phyloP scores from a whole-genome alignment of 495 filamentous ascomycete genomes.

The Lophiostoma macrostomum region DNA sequence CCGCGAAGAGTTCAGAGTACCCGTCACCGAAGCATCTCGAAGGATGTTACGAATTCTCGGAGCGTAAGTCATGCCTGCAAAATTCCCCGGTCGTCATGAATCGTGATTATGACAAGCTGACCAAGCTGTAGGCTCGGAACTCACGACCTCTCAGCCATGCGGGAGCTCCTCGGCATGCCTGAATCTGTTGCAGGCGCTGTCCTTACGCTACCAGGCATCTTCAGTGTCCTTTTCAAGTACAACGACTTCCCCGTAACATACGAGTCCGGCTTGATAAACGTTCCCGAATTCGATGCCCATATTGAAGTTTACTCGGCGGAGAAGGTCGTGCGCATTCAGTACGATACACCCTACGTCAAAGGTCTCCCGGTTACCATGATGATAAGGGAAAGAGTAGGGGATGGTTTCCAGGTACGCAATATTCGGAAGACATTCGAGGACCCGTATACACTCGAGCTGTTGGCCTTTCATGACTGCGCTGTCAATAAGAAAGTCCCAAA shows the following conservation, averaged over 20 bases:
- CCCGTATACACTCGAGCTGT: slow-evolving; percentile 51
- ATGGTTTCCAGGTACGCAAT: slow-evolving; percentile 40
- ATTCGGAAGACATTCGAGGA: slow-evolving; percentile 50
- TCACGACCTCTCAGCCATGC: slow-evolving; percentile 56
- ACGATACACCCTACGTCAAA: slow-evolving; percentile 53
- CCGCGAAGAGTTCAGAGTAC: background rate
- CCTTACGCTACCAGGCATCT: background rate
- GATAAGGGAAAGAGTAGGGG: slow-evolving; percentile 47
- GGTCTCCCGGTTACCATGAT: slow-evolving; percentile 47
- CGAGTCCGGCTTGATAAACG: slow-evolving; percentile 52
- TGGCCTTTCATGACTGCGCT: slow-evolving; percentile 49
- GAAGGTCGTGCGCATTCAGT: slow-evolving; percentile 50
- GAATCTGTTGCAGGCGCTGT: slow-evolving; percentile 41
- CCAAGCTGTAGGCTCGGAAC: slow-evolving; percentile 48
- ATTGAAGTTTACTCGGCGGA: slow-evolving; percentile 50
- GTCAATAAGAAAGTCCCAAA: slow-evolving; percentile 45
- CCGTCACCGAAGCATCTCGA: background rate
- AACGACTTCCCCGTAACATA: slow-evolving; percentile 50
- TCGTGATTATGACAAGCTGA: too few species aligned
- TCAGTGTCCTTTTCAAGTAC: slow-evolving; percentile 33
- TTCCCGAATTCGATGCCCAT: slow-evolving; percentile 57
- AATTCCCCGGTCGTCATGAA: too few species aligned
- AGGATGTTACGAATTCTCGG: background rate
- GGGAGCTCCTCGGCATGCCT: slow-evolving; percentile 52
- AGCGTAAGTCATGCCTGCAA: too few species aligned